Base-by-base conservation (phyloP, 2,329 filamentous ascomycete species). In the Aurifilum marmelostoma region DNA sequence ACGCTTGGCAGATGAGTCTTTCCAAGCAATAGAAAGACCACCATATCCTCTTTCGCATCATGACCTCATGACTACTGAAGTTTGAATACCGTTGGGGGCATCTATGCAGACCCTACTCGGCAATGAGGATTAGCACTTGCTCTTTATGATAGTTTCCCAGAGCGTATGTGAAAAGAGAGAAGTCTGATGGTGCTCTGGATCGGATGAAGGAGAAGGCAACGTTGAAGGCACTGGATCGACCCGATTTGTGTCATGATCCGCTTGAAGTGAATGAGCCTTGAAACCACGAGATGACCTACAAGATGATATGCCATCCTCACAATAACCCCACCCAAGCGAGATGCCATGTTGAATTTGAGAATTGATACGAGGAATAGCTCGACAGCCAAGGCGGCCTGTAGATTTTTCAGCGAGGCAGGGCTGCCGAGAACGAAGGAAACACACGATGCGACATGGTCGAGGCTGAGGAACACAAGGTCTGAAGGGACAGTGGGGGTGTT, bases 11-110 rank as follows among this genome's bases (percentile, higher is more conserved):
- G 0, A 88, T 77, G 67, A 86, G 83, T 60, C 86, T 79, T 58
- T 88, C 87, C 0, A 87, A 75, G 21, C 79, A 83, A 63, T 88
- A 89, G 0, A 88, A 81, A 1, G 84, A 84, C 85, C 86, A 88
- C 70, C 88, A 88, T 0, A 88, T 76, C 0, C 86, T 80, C 18
- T 84, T 81, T 1, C 87, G 80, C 41, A 85, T 80, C 2, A 82
- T 79, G 2, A 78, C 79, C 56, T 88, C 84, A 12, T 80, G 75
- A 1, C 74, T 67, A 0, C 78, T 81, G 72, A 88, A 87, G 59
- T 84, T 83, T 0, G 82, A 77, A 67, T 83, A 88, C 0, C 86
- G 80, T 6, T 79, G 79, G 1, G 86, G 85, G 66, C 87, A 89
- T 2, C 86, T 82, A 75, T 89, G 86, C n/a, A 89, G 79, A 0